Evolutionary conservation across 2,329 filamentous ascomycete species (phyloP).

Genomic region (Helminthosporium solani): DNA sequence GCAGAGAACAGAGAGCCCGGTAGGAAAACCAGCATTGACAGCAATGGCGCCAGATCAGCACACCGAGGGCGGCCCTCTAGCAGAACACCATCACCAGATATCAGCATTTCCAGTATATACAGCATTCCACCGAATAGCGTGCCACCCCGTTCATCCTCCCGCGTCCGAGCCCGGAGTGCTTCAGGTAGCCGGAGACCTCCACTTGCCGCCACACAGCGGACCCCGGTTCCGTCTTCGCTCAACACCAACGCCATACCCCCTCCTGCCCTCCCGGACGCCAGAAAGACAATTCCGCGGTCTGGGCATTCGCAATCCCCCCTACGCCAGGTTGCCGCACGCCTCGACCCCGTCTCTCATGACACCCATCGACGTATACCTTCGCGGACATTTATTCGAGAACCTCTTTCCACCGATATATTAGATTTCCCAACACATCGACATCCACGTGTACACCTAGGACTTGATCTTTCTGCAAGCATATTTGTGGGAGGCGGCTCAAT

Average conservation of each 20-base stretch:
- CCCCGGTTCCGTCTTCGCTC: constrained; percentile 15
- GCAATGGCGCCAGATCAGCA: constrained; percentile 28
- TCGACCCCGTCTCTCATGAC: constrained; percentile 48
- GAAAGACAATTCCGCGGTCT: constrained; percentile 45
- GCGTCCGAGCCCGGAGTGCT: constrained; percentile 26
- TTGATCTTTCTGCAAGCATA: constrained; percentile 53
- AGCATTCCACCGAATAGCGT: constrained; percentile 49
- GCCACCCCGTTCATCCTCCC: constrained; percentile 50
- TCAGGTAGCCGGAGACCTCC: constrained; percentile 24
- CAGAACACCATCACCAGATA: constrained; percentile 38
- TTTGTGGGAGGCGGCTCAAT: constrained; percentile 58
- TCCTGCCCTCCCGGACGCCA: constrained; percentile 27
- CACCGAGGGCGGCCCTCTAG: constrained; percentile 25
- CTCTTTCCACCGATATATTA: constrained; percentile 50
- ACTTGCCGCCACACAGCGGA: constrained; percentile 17
- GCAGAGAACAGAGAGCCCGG: constrained; percentile 32
- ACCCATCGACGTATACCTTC: constrained; percentile 47
- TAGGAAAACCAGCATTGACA: constrained; percentile 29
- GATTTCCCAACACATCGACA: constrained; percentile 53
- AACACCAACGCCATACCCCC: constrained; percentile 21
- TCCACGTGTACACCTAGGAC: constrained; percentile 50
- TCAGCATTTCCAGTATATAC: constrained; percentile 48
- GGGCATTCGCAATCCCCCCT: constrained; percentile 53
- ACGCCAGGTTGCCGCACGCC: constrained; percentile 44
- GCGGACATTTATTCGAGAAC: constrained; percentile 51